phyloP scores from a whole-genome alignment of 2,329 filamentous ascomycete genomes.

The Geoglossum cookeanum region DNA sequence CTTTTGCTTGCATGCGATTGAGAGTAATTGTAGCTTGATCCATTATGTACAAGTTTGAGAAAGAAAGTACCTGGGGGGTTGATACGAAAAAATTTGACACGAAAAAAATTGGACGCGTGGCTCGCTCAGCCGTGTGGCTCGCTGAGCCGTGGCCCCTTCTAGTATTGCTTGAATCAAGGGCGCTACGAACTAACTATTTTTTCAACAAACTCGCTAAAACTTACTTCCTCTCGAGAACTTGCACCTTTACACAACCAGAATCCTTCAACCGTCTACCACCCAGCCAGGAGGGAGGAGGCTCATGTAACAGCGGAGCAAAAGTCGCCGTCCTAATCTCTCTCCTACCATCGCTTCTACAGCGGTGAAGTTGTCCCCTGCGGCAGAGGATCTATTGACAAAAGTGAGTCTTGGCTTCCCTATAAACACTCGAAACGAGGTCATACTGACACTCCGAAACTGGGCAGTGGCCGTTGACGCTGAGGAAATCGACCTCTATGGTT shows the following conservation, averaged over 20 bases:
- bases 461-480: constrained; percentile 19
- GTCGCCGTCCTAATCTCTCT: neutral
- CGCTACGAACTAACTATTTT: too few species aligned
- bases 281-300: neutral
- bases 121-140: too few species aligned
- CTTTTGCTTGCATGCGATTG: too few species aligned
- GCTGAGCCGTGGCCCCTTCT: too few species aligned
- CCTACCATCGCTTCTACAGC: neutral
- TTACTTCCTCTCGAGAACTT: neutral
- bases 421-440: neutral
- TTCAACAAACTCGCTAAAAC: neutral
- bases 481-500: constrained; percentile 44
- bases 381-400: neutral
- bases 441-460: neutral
- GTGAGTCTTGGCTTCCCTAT: neutral
- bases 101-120: neutral
- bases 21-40: too few species aligned
- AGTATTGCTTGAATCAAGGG: too few species aligned
- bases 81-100: too few species aligned
- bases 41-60: too few species aligned
- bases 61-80: too few species aligned
- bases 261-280: neutral
- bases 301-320: neutral
- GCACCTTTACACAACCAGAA: neutral
- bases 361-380: neutral